Base-by-base conservation (phyloP, 1,284 basidiomycete species). In the Cryptococcus jaspeensis region DNA sequence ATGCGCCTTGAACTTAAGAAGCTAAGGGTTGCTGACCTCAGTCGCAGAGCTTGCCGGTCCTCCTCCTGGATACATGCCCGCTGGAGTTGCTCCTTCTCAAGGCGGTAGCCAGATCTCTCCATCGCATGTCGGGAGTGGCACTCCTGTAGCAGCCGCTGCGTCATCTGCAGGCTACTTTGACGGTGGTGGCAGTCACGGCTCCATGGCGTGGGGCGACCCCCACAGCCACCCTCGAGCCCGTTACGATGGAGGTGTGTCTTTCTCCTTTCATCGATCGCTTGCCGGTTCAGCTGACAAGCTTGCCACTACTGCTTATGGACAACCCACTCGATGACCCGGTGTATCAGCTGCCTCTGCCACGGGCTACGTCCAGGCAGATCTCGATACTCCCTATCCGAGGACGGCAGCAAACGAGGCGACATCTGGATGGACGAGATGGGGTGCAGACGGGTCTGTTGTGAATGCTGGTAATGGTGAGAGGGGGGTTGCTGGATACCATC, bases 191-290 rank as follows among this genome's bases (percentile, higher is more conserved):
- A 56, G 55, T 8, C 16, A 42, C 5, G 52, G 51, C 25, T 47
- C 50, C 8, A 62, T 53, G 41, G 53, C 53, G 18, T 70, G 70
- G 70, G 67, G 60, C 16, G 61, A 65, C 44, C 36, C 39, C 9
- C 50, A 47, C 36, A 50, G 47, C 23, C 47, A 43, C 13, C 62
- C 67, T 18, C 52, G 57, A 32, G 70, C 70, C 2, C 44, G 70
- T 13, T 72, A 71, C 52, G 70, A 72, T 56, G 70, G 70, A n/a
- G 45, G 70, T 72, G 51, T 61, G 70, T 69, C 2, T 35, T 37
- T 32, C 50, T 40, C 38, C 4, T 4, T 9, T 32, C 9, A 32
- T 32, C 4, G 9, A 9, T 35, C 28, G 7, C 41, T 44, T 25
- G 44, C 13, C 22, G 20, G 16, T 35, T n/a, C 9, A 56, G 40